Percentiles rank a stretch among this genome's conserved stretches.
Evolutionary conservation across 805 yeast species (phyloP).

Genomic region (Candida cerambycidarum): DNA sequence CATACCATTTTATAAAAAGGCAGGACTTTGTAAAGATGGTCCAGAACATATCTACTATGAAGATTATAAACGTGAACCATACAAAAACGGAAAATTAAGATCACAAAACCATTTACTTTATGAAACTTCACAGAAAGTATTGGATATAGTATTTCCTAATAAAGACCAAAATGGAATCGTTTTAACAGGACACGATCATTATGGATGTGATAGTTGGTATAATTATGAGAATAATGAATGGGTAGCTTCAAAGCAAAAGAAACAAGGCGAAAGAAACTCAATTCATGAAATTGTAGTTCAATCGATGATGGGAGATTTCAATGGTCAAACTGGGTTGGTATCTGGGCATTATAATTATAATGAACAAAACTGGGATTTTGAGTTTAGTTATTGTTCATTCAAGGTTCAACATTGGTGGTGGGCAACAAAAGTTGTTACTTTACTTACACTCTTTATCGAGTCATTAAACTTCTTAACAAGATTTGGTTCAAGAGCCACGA

Average conservation of each 20-base stretch:
- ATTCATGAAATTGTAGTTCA: conserved; percentile 81
- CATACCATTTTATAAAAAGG: conserved; percentile 81
- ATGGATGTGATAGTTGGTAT: conserved; percentile 80
- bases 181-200: conserved; percentile 94
- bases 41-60: conserved; percentile 56
- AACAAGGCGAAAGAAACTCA: conserved; percentile 21
- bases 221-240: conserved; percentile 48
- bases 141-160: conserved; percentile 69
- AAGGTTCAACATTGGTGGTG: conserved; percentile 94
- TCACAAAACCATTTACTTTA: conserved; percentile 82
- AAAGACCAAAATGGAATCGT: conserved; percentile 70
- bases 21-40: conserved; percentile 85
- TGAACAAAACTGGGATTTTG: conserved; percentile 58
- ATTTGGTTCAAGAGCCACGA: too few relatives aligned
- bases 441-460: conserved; percentile 32
- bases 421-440: conserved; percentile 61
- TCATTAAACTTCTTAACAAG: conserved; percentile 18
- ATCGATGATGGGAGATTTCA: conserved; percentile 95
- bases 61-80: conserved; percentile 58
- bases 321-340: conserved; percentile 84
- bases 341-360: conserved; percentile 62
- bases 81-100: conserved; percentile 67
- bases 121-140: conserved; percentile 63
- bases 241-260: conserved; percentile 53
- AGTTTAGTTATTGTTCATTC: conserved; percentile 75